phyloP scores from a whole-genome alignment of 257 asterid species.

The Nicotiana otophora region DNA sequence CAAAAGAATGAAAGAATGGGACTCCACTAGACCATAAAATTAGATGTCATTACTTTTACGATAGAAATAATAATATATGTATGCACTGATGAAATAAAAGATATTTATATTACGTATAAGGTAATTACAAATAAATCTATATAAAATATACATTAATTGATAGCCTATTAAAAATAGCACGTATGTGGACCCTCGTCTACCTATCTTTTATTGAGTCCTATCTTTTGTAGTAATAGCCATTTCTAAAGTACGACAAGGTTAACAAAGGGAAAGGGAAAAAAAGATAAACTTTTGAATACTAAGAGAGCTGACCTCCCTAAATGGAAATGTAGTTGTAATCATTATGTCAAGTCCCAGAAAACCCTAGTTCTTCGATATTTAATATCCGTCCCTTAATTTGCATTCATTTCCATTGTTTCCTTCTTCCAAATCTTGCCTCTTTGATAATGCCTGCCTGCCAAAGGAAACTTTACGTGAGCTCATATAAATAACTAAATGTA shows the following conservation, averaged over 20 bases:
- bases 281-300: neutral
- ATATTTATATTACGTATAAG: too few species aligned
- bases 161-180: neutral
- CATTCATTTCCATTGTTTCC: slow-evolving; percentile 26
- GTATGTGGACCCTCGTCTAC: neutral
- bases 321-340: neutral
- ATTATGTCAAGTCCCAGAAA: too few species aligned
- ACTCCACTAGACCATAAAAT: neutral
- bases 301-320: too few species aligned
- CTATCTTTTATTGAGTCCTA: neutral
- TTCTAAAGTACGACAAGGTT: neutral
- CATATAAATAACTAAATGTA: too few species aligned
- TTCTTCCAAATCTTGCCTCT: slow-evolving; percentile 32
- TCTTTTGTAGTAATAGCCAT: neutral
- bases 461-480: too few species aligned
- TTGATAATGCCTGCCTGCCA: neutral
- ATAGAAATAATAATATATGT: too few species aligned
- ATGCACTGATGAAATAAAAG: too few species aligned
- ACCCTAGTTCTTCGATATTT: neutral
- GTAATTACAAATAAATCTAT: too few species aligned
- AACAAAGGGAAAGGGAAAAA: neutral
- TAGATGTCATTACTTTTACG: neutral
- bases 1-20: neutral
- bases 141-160: too few species aligned
- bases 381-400: neutral